A percentile compares a stretch with the other conserved stretches of the same genome.
These are phyloP conservation scores for Tuber borchii DNA, from an alignment of 495 filamentous ascomycete genomes.

Conservation along the genomic window DNA sequence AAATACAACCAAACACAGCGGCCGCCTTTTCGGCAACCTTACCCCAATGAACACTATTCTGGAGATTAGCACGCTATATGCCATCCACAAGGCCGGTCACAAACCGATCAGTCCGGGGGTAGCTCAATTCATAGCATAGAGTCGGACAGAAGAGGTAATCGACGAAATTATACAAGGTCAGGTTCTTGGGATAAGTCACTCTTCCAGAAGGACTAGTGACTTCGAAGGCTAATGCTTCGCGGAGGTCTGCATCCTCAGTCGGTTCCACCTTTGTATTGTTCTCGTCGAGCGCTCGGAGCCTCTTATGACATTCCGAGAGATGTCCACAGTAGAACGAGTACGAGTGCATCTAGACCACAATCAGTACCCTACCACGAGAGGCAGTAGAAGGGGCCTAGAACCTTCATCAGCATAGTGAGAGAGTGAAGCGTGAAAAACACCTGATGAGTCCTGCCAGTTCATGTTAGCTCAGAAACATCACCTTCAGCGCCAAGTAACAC, in stretches of 20 bases:
- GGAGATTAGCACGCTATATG: not conserved
- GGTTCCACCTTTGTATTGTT: slow-evolving; percentile 40
- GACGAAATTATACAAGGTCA: slow-evolving; percentile 70
- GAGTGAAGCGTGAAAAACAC: slow-evolving; percentile 91
- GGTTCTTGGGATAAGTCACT: slow-evolving; percentile 83
- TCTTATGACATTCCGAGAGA: slow-evolving; percentile 74
- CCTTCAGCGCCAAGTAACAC: not conserved
- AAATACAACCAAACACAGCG: slow-evolving; percentile 95
- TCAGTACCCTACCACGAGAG: slow-evolving; percentile 13
- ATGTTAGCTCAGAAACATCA: slow-evolving; percentile 7
- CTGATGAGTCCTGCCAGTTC: slow-evolving; percentile 66
- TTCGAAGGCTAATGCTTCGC: slow-evolving; percentile 83
- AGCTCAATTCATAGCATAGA: slow-evolving; percentile 95
- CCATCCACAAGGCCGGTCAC: not conserved
- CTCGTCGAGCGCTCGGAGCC: slow-evolving; percentile 66
- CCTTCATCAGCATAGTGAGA: slow-evolving; percentile 86
- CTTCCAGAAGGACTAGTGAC: slow-evolving; percentile 81
- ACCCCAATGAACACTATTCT: slow-evolving; percentile 59
- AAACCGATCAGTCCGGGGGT: slow-evolving; percentile 61
- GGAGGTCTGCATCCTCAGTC: slow-evolving; percentile 51
- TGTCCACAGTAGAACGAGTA: slow-evolving; percentile 98
- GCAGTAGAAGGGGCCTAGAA: slow-evolving; percentile 8
- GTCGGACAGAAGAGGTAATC: slow-evolving; percentile 92
- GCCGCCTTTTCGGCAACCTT: slow-evolving; percentile 75
- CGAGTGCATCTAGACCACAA: slow-evolving; percentile 62